These are phyloP conservation scores for Pythium monospermum DNA, from an alignment of 352 stramenopile genomes.

Conservation along the genomic window DNA sequence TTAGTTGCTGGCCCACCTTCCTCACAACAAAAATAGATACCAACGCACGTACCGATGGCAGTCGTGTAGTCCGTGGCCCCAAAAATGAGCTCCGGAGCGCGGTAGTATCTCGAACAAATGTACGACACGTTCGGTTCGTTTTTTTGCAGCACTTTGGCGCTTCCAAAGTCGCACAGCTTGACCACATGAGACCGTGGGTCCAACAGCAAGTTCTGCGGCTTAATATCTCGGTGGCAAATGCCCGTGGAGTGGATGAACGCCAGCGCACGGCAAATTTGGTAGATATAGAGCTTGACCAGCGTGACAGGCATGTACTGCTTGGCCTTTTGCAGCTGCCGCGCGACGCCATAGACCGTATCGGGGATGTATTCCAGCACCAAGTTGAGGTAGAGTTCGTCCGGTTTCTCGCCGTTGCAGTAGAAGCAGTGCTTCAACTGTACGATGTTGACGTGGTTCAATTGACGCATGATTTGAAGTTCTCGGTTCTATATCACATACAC, in stretches of 20 bases:
- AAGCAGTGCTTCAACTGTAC: conserved; percentile 99
- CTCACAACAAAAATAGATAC: background rate
- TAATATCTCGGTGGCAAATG: conserved; percentile 99
- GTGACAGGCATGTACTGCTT: conserved; percentile 96
- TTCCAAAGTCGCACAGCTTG: conserved; percentile 99
- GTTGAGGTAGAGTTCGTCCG: conserved; percentile 98
- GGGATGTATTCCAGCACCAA: conserved; percentile 99
- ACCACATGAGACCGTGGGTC: conserved; percentile 96
- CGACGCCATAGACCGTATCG: conserved; percentile 98
- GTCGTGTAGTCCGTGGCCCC: conserved; percentile 99
- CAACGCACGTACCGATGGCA: conserved; percentile 82
- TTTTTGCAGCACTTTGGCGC: conserved; percentile 91
- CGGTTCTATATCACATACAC: conserved; percentile 82
- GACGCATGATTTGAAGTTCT: conserved; percentile 99
- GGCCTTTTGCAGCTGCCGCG: conserved; percentile 94
- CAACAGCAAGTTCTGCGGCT: conserved; percentile 99
- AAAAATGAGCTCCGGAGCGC: conserved; percentile 99
- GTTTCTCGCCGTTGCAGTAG: conserved; percentile 95
- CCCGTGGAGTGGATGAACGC: conserved; percentile 97
- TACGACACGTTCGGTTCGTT: conserved; percentile 99
- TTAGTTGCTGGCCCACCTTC: background rate
- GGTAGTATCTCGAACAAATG: conserved; percentile 99
- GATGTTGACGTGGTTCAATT: conserved; percentile 98
- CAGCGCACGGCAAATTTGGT: conserved; percentile 97
- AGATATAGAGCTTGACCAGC: conserved; percentile 99